Conservation (phyloP, 345 rosid species). For the Lumnitzera racemosa region DNA sequence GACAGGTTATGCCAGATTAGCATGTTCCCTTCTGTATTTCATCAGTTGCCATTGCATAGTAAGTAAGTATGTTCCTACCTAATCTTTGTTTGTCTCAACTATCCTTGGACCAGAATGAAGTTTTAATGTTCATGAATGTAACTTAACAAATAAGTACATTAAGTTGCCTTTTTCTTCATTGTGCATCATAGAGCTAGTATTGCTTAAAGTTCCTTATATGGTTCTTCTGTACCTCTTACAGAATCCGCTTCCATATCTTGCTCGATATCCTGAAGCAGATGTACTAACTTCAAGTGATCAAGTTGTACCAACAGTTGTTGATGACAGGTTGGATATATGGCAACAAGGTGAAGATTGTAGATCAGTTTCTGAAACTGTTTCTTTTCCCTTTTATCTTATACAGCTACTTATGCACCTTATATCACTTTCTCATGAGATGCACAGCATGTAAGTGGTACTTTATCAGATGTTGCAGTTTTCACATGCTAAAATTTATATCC, state of each 20-base stretch:
- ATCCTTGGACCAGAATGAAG: too few species aligned
- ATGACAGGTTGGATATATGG: slow-evolving; percentile 94
- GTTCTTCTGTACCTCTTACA: slow-evolving; percentile 24
- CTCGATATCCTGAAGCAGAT: slow-evolving; percentile 94
- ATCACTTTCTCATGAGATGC: background rate
- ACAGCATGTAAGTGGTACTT: background rate
- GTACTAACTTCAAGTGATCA: slow-evolving; percentile 91
- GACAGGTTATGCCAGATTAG: too few species aligned
- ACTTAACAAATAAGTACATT: too few species aligned
- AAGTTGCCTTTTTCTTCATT: too few species aligned
- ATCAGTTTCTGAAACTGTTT: background rate
- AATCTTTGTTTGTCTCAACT: too few species aligned
- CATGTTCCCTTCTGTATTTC: too few species aligned
- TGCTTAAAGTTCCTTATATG: slow-evolving; percentile 9
- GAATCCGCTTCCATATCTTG: slow-evolving; percentile 93
- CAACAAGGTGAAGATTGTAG: slow-evolving; percentile 60
- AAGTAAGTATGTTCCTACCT: too few species aligned
- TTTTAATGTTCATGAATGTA: too few species aligned
- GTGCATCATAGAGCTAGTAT: background rate
- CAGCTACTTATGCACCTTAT: background rate
- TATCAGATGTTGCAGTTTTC: too few species aligned
- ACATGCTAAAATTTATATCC: too few species aligned
- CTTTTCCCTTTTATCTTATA: background rate
- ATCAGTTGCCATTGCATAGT: too few species aligned
- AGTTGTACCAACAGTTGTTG: slow-evolving; percentile 88